Evolutionary conservation across 2,329 filamentous ascomycete genomes (phyloP).

Genomic region (Fusarium sp.): DNA sequence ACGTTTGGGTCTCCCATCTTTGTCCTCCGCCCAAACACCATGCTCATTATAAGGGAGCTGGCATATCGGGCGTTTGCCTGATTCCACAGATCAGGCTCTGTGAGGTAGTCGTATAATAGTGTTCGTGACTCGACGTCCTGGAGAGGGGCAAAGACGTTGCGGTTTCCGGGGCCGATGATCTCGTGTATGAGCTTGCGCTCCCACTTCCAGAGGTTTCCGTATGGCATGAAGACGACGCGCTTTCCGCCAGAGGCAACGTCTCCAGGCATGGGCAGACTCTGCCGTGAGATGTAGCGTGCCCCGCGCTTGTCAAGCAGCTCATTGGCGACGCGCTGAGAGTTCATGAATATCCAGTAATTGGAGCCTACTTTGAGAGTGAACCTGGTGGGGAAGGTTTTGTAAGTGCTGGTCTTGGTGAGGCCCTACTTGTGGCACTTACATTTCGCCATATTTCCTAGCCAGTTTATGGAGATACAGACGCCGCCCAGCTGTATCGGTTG

Average conservation of each 20-base stretch:
- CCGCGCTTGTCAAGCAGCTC: neutral
- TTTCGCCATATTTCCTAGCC: neutral
- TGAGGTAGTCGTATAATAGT: neutral
- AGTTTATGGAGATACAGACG: neutral
- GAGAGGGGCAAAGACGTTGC: conserved; percentile 4
- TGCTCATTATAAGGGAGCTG: neutral
- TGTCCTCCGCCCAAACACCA: neutral
- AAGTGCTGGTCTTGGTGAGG: neutral
- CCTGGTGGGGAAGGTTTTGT: neutral
- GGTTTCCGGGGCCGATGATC: conserved; percentile 2
- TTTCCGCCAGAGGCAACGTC: neutral
- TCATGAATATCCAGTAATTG: neutral
- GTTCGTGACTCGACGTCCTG: conserved; percentile 14
- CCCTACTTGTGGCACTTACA: neutral
- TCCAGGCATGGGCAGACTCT: neutral
- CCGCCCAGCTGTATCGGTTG: neutral
- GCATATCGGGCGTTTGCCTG: neutral
- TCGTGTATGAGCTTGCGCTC: conserved; percentile 13
- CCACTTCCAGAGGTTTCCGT: conserved; percentile 7
- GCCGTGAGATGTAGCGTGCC: neutral
- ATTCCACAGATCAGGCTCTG: neutral
- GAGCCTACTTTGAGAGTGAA: neutral
- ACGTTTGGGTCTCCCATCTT: neutral
- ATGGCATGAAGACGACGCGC: conserved; percentile 7
- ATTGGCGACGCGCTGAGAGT: neutral